phyloP scores from a whole-genome alignment of 768 basidiomycete genomes.

The Leccinum disarticulatum region DNA sequence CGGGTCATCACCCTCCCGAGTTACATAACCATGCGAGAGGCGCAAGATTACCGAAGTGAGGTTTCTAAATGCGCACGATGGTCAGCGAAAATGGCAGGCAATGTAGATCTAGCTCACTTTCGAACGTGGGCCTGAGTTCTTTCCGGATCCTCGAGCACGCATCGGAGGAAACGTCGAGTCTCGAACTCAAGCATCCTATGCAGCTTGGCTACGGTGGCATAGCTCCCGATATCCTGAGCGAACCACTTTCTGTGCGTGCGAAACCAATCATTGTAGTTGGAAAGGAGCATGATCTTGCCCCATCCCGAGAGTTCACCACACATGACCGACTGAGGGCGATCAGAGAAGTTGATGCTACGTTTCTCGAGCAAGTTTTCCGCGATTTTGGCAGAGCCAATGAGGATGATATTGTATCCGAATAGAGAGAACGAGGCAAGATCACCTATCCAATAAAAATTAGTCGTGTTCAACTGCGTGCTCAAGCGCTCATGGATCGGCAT shows the following conservation, averaged over 20 bases:
- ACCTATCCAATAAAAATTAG: constrained; percentile 5
- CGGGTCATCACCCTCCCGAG: constrained; percentile 36
- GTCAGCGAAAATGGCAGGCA: background rate
- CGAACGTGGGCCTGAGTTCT: background rate
- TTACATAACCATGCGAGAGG: constrained; percentile 41
- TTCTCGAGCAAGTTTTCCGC: constrained; percentile 48
- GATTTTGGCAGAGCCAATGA: constrained; percentile 43
- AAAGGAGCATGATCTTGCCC: constrained; percentile 21
- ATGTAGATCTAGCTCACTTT: background rate
- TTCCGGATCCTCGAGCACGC: constrained; percentile 10
- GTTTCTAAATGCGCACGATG: background rate
- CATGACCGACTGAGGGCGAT: constrained; percentile 23
- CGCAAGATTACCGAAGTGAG: constrained; percentile 33
- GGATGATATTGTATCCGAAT: constrained; percentile 36
- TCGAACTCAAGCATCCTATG: constrained; percentile 22
- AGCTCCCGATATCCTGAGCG: constrained; percentile 15
- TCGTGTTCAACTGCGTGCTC: background rate
- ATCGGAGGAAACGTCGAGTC: constrained; percentile 13
- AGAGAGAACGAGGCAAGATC: constrained; percentile 16
- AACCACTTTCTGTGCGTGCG: constrained; percentile 20
- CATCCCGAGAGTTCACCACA: constrained; percentile 22
- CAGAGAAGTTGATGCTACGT: constrained; percentile 42
- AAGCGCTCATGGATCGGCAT: background rate
- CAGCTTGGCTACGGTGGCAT: constrained; percentile 9
- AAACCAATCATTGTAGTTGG: constrained; percentile 15